Evolutionary conservation across 108 stramenopile genomes (phyloP).

Genomic region (Cyclotella cryptica): DNA sequence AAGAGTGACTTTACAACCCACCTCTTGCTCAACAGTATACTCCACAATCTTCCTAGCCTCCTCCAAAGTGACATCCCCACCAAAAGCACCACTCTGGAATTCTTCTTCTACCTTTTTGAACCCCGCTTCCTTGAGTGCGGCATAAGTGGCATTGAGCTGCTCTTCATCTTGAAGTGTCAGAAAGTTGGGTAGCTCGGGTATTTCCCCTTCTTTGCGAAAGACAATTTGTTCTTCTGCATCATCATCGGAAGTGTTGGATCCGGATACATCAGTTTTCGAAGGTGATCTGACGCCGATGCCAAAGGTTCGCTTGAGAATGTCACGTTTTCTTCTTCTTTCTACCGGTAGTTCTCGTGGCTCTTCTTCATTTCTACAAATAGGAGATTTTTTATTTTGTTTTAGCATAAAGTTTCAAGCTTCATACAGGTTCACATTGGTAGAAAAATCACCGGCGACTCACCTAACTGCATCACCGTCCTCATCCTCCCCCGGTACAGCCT

Average conservation of each 20-base stretch:
- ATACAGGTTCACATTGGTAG: too few relatives aligned
- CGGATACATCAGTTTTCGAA: not conserved
- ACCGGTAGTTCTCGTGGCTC: not conserved
- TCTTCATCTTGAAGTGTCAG: slow-evolving; percentile 2
- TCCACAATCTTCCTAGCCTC: slow-evolving; percentile 15
- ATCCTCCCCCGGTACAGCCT: not conserved
- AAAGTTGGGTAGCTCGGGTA: not conserved
- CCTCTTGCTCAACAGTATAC: slow-evolving; percentile 17
- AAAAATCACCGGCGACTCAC: not conserved
- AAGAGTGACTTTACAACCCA: not conserved
- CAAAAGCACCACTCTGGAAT: not conserved
- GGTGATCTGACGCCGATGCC: not conserved
- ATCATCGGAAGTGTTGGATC: not conserved
- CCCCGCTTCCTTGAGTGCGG: not conserved
- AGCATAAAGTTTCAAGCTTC: too few relatives aligned
- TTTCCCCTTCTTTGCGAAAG: not conserved
- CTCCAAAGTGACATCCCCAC: slow-evolving; percentile 9
- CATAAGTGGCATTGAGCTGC: slow-evolving; percentile 7
- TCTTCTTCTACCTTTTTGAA: slow-evolving; percentile 4
- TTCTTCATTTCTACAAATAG: too few relatives aligned
- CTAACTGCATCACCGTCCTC: not conserved
- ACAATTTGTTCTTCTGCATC: not conserved
- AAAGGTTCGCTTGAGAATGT: slow-evolving; percentile 30
- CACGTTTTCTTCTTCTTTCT: slow-evolving; percentile 27
- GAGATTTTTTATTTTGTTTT: too few relatives aligned